Percentiles rank a stretch among this genome's conserved stretches.
Conservation (phyloP, 169 alveolate species). For the Cryptosporidium andersoni region DNA sequence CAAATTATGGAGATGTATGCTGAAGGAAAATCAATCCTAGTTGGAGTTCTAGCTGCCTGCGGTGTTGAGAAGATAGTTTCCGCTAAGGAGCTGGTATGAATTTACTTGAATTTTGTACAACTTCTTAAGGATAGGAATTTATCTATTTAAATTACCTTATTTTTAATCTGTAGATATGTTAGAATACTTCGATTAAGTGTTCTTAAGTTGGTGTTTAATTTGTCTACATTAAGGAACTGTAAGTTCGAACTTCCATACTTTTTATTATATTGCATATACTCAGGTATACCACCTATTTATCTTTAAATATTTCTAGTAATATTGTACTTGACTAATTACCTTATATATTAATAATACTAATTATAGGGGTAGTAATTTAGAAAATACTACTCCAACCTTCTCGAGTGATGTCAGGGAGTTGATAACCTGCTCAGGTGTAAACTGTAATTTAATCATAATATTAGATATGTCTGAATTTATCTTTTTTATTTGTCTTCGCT, state of each 20-base stretch:
- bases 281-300: too few relatives aligned
- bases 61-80: conserved; percentile 89
- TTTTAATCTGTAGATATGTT: background rate
- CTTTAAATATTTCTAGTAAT: too few relatives aligned
- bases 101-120: background rate
- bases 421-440: conserved; percentile 33
- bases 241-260: too few relatives aligned
- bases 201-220: too few relatives aligned
- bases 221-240: too few relatives aligned
- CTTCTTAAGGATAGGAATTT: background rate
- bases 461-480: background rate
- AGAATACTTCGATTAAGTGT: background rate
- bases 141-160: background rate
- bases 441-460: conserved; percentile 2
- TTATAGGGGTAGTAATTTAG: conserved; percentile 1
- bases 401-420: conserved; percentile 24
- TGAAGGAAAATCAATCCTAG: conserved; percentile 86
- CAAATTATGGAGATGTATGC: conserved; percentile 84
- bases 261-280: too few relatives aligned
- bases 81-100: conserved; percentile 79
- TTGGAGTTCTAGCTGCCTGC: conserved; percentile 90
- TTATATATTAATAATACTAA: too few relatives aligned
- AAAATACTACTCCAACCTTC: conserved; percentile 29
- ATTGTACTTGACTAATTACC: too few relatives aligned
- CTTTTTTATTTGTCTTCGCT: background rate